These are phyloP conservation scores for Thelonectria blattea DNA, from an alignment of 2,329 filamentous ascomycete species.

Conservation along the genomic window DNA sequence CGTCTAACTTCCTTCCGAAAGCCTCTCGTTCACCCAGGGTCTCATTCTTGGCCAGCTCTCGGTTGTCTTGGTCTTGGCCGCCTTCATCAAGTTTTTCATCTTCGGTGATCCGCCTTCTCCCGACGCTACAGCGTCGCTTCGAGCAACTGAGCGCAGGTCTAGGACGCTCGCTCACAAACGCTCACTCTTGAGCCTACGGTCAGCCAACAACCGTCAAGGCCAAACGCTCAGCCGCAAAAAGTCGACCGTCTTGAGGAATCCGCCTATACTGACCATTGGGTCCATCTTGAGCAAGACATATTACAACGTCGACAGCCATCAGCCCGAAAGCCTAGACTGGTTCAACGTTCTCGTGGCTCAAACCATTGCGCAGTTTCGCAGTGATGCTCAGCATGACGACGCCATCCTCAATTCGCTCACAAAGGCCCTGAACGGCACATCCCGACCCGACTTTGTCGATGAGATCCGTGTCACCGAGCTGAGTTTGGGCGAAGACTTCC, in stretches of 20 bases:
- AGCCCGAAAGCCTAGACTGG: constrained; percentile 97
- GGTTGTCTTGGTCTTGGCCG: constrained; percentile 86
- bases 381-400: constrained; percentile 89
- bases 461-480: constrained; percentile 94
- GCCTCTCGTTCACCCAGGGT: constrained; percentile 90
- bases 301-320: constrained; percentile 94
- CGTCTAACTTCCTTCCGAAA: constrained; percentile 41
- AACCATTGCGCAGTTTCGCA: constrained; percentile 92
- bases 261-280: constrained; percentile 82
- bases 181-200: constrained; percentile 69
- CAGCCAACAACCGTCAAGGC: constrained; percentile 48
- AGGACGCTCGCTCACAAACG: constrained; percentile 78
- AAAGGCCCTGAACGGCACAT: constrained; percentile 83
- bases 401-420: constrained; percentile 86
- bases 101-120: constrained; percentile 91
- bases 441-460: constrained; percentile 88
- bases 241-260: constrained; percentile 74
- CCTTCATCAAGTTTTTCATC: constrained; percentile 99
- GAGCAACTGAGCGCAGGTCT: constrained; percentile 75
- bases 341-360: constrained; percentile 98
- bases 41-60: constrained; percentile 93
- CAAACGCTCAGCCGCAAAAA: constrained; percentile 66
- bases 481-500: constrained; percentile 93
- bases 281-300: constrained; percentile 97
- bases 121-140: constrained; percentile 77